Evolutionary conservation across 1,284 basidiomycete species (phyloP).

Genomic region (Malassezia japonica): DNA sequence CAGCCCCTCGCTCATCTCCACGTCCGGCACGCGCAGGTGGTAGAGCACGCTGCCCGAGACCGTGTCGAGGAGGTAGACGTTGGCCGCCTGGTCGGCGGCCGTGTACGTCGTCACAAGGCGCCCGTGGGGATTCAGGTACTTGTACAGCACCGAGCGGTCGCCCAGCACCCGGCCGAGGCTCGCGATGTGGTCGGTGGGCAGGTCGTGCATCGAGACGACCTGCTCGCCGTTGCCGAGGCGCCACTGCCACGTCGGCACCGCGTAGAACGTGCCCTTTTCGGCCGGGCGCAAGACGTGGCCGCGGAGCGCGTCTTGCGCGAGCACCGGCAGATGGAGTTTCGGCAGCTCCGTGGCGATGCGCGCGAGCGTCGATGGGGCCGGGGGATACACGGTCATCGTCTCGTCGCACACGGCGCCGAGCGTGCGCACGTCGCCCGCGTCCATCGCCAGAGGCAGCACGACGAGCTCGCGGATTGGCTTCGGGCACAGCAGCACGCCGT

Average conservation of each 20-base stretch:
- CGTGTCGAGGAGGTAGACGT: slow-evolving; percentile 66
- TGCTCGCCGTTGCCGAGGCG: slow-evolving; percentile 23
- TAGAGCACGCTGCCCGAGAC: slow-evolving; percentile 66
- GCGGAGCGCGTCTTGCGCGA: slow-evolving; percentile 12
- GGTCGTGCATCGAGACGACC: slow-evolving; percentile 22
- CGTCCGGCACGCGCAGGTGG: slow-evolving; percentile 27
- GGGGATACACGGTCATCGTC: slow-evolving; percentile 35
- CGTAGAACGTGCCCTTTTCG: neutral
- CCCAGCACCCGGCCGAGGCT: slow-evolving; percentile 65
- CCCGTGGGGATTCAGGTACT: slow-evolving; percentile 79
- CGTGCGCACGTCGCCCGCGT: slow-evolving; percentile 49
- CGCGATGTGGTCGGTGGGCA: slow-evolving; percentile 18
- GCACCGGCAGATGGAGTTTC: slow-evolving; percentile 22
- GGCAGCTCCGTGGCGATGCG: slow-evolving; percentile 22
- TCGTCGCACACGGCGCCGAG: slow-evolving; percentile 58
- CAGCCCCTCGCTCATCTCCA: slow-evolving; percentile 51
- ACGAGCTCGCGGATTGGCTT: slow-evolving; percentile 2
- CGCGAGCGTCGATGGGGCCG: slow-evolving; percentile 24
- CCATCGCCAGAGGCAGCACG: neutral
- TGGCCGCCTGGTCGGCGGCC: slow-evolving; percentile 48
- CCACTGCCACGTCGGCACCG: slow-evolving; percentile 24
- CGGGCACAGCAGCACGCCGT: slow-evolving; percentile 1
- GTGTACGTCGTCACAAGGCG: slow-evolving; percentile 60
- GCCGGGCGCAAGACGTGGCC: slow-evolving; percentile 22
- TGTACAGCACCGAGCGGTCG: slow-evolving; percentile 80